Conservation (phyloP, 768 basidiomycete genomes). For the Auricularia heimuer region DNA sequence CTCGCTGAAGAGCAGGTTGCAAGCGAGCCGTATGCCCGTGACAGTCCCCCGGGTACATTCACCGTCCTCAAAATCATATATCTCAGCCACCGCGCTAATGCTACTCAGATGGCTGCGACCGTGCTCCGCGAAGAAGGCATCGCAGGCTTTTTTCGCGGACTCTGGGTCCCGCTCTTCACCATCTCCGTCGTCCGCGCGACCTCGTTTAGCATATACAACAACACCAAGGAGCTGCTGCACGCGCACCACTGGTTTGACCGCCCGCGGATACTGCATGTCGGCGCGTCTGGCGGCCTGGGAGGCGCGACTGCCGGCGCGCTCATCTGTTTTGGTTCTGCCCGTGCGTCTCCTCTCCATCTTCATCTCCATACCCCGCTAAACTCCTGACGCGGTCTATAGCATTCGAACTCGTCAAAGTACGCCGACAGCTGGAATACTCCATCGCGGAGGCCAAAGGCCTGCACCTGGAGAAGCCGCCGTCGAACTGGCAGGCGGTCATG, state of each 20-base stretch:
- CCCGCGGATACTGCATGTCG: constrained; percentile 55
- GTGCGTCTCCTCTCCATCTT: constrained; percentile 38
- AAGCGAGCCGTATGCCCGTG: constrained; percentile 69
- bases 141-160: constrained; percentile 79
- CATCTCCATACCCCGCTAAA: background rate
- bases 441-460: constrained; percentile 77
- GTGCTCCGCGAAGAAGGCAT: constrained; percentile 82
- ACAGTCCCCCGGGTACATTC: constrained; percentile 47
- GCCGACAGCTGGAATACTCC: constrained; percentile 84
- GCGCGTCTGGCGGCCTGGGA: constrained; percentile 68
- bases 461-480: constrained; percentile 63
- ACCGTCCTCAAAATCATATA: constrained; percentile 17
- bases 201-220: constrained; percentile 84
- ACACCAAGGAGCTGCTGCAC: constrained; percentile 67
- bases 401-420: constrained; percentile 94
- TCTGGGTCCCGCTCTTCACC: constrained; percentile 88
- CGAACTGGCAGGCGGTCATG: constrained; percentile 65
- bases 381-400: constrained; percentile 30
- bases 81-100: constrained; percentile 8
- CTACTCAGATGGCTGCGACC: constrained; percentile 38
- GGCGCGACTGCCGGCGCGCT: constrained; percentile 84
- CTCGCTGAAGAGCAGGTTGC: constrained; percentile 86
- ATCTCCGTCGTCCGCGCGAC: constrained; percentile 95
- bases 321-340: constrained; percentile 83
- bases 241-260: constrained; percentile 48